Evolutionary conservation across 208 protist genomes (phyloP).

Genomic region (Paratrypanosoma confusum): DNA sequence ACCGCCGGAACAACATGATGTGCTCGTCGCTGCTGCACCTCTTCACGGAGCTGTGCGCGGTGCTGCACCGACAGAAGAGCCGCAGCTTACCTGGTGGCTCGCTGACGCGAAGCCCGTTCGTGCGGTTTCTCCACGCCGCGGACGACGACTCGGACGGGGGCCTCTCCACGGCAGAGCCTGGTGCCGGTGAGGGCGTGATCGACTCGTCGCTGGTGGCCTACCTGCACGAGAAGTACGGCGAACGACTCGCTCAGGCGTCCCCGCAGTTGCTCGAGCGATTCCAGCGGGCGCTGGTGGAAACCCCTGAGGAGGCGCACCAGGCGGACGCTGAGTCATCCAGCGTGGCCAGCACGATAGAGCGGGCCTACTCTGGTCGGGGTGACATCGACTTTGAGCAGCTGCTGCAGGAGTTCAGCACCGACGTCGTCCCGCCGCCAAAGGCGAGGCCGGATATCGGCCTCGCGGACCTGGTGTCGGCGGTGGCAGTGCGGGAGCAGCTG

Average conservation of each 20-base stretch:
- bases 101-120: slow-evolving; percentile 4
- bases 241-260: slow-evolving; percentile 9
- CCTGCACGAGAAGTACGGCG: slow-evolving; percentile 20
- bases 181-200: not conserved
- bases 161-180: slow-evolving; percentile 5
- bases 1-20: slow-evolving; percentile 41
- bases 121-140: slow-evolving; percentile 4
- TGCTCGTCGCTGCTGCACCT: slow-evolving; percentile 33
- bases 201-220: slow-evolving; percentile 11
- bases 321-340: slow-evolving; percentile 52
- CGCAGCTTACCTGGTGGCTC: not conserved
- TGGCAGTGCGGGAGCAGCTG: no score
- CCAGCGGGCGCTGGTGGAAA: slow-evolving; percentile 29
- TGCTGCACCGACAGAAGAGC: slow-evolving; percentile 39
- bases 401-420: slow-evolving; percentile 9
- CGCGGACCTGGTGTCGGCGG: no score
- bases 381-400: slow-evolving; percentile 22
- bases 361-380: slow-evolving; percentile 9
- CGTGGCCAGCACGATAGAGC: slow-evolving; percentile 52
- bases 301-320: slow-evolving; percentile 52
- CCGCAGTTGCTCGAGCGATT: slow-evolving; percentile 27
- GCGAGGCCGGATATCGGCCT: slow-evolving; percentile 1
- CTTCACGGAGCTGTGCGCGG: slow-evolving; percentile 25
- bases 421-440: slow-evolving; percentile 1
- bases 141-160: slow-evolving; percentile 2